phyloP scores from a whole-genome alignment of 139 green algal genomes.

The Picocystis salinarum region DNA sequence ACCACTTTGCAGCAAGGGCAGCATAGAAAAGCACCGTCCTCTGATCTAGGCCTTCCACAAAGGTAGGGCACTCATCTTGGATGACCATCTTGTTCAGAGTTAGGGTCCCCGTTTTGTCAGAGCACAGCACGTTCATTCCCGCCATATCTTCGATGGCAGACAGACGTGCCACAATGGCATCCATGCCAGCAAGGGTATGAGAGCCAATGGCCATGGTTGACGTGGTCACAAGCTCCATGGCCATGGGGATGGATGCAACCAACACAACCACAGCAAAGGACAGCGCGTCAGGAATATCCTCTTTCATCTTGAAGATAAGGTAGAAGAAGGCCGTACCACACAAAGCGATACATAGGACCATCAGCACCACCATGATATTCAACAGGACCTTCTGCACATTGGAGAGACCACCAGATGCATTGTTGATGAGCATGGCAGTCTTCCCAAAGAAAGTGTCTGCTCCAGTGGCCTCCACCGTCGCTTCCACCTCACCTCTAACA shows the following conservation, averaged over 20 bases:
- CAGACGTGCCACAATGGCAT: slow-evolving; percentile 65
- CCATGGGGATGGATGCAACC: slow-evolving; percentile 51
- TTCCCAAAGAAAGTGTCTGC: slow-evolving; percentile 69
- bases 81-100: slow-evolving; percentile 81
- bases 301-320: slow-evolving; percentile 22
- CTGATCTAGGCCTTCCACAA: slow-evolving; percentile 20
- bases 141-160: slow-evolving; percentile 73
- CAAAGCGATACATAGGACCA: slow-evolving; percentile 37
- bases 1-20: slow-evolving; percentile 62
- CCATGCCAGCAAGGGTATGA: slow-evolving; percentile 29
- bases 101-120: slow-evolving; percentile 70
- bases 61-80: slow-evolving; percentile 24
- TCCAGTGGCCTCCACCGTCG: slow-evolving; percentile 36
- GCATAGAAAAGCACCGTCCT: slow-evolving; percentile 28
- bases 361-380: slow-evolving; percentile 49
- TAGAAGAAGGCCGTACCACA: slow-evolving; percentile 40
- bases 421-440: slow-evolving; percentile 51
- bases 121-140: slow-evolving; percentile 80
- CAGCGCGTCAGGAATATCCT: slow-evolving; percentile 29
- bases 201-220: slow-evolving; percentile 65
- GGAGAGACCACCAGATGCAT: slow-evolving; percentile 24
- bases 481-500: slow-evolving; percentile 43
- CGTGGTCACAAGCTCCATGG: slow-evolving; percentile 56
- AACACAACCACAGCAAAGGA: slow-evolving; percentile 60
- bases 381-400: slow-evolving; percentile 59